These are phyloP conservation scores for Sclerotinia borealis DNA, from an alignment of 2,329 filamentous ascomycete species.

Conservation along the genomic window DNA sequence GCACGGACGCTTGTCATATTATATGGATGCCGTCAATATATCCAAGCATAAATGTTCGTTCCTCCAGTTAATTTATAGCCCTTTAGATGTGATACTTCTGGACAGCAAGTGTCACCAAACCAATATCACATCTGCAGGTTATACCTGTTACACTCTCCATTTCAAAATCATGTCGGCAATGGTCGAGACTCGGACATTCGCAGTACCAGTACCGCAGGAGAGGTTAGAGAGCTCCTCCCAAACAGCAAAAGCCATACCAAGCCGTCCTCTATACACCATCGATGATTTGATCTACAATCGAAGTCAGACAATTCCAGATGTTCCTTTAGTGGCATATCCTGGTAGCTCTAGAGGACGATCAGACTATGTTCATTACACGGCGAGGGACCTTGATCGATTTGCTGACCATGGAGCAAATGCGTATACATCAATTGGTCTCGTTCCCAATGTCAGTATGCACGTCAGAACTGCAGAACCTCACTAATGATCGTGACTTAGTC, in stretches of 20 bases:
- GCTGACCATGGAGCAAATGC: conserved; percentile 26
- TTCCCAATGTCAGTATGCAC: conserved; percentile 13
- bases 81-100: background rate
- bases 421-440: conserved; percentile 21
- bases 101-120: background rate
- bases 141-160: background rate
- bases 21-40: background rate
- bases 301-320: conserved; percentile 21
- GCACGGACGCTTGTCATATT: conserved; percentile 6
- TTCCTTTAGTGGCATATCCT: conserved; percentile 28
- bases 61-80: conserved; percentile 5
- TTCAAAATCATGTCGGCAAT: background rate
- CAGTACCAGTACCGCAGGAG: background rate
- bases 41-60: background rate
- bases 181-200: background rate
- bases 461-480: background rate
- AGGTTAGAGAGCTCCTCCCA: background rate
- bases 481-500: background rate
- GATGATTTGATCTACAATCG: conserved; percentile 25
- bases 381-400: conserved; percentile 29
- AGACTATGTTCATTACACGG: conserved; percentile 29
- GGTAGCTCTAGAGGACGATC: conserved; percentile 16
- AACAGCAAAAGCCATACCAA: background rate
- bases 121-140: background rate
- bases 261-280: conserved; percentile 16